These are phyloP conservation scores for Penicillium crustosum DNA, from an alignment of 2,329 filamentous ascomycete species.

Conservation along the genomic window DNA sequence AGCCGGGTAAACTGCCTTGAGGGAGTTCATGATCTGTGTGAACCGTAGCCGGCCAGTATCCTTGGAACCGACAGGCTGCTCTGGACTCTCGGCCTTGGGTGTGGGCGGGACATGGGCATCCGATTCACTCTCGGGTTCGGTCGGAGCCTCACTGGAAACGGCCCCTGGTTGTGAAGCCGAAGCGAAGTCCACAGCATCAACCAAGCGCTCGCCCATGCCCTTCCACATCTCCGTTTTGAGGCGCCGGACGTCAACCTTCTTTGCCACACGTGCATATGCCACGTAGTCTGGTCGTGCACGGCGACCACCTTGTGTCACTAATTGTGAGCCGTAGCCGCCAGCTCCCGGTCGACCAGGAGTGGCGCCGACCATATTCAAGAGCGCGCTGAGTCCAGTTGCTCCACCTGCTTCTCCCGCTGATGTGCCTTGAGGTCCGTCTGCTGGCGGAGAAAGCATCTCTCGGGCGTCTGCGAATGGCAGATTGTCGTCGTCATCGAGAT, in stretches of 20 bases:
- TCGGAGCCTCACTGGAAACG: conserved; percentile 20
- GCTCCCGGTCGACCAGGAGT: conserved; percentile 37
- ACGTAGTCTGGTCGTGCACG: conserved; percentile 64
- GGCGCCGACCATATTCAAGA: conserved; percentile 42
- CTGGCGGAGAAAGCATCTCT: conserved; percentile 48
- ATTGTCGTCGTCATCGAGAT: conserved; percentile 49
- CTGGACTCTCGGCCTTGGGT: conserved; percentile 31
- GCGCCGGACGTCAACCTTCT: conserved; percentile 65
- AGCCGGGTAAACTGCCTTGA: conserved; percentile 83
- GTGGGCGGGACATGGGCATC: conserved; percentile 37
- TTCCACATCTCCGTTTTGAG: conserved; percentile 67
- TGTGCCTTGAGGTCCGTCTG: conserved; percentile 34
- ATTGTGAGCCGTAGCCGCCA: conserved; percentile 61
- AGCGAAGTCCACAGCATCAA: conserved; percentile 37
- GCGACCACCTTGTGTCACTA: conserved; percentile 60
- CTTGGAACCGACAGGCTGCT: conserved; percentile 34
- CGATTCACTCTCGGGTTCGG: conserved; percentile 26
- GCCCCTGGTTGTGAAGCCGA: conserved; percentile 30
- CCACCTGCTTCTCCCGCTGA: conserved; percentile 36
- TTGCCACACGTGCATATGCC: conserved; percentile 64
- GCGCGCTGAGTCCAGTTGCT: conserved; percentile 39
- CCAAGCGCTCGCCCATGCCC: conserved; percentile 54
- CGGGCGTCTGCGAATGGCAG: conserved; percentile 51
- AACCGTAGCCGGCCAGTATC: conserved; percentile 69
- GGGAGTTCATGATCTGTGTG: conserved; percentile 84